phyloP scores from a whole-genome alignment of 441 rosid genomes.

The Euphorbia celastroides region DNA sequence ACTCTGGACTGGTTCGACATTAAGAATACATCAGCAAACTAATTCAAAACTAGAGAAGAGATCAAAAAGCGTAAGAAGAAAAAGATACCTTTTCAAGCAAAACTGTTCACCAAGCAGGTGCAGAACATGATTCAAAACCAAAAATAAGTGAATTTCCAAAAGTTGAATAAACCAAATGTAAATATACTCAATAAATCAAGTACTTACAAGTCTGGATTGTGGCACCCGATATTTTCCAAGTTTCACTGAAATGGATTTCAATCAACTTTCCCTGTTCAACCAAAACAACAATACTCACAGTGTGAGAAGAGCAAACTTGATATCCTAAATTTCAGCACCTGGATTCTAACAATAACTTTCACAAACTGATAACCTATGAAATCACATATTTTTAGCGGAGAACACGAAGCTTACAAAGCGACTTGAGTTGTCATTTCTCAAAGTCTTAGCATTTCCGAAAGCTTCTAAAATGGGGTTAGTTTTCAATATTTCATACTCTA shows the following conservation, averaged over 20 bases:
- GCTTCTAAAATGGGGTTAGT: slow-evolving; percentile 99
- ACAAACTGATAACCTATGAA: slow-evolving; percentile 9
- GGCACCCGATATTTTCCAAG: slow-evolving; percentile 98
- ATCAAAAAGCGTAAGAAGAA: slow-evolving; percentile 17
- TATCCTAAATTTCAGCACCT: not conserved
- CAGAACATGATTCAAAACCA: slow-evolving; percentile 23
- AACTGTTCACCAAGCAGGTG: slow-evolving; percentile 48
- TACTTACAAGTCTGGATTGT: slow-evolving; percentile 95
- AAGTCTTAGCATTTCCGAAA: slow-evolving; percentile 97
- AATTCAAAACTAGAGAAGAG: slow-evolving; percentile 14
- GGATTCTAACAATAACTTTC: not conserved
- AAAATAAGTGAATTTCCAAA: slow-evolving; percentile 27
- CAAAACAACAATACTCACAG: slow-evolving; percentile 21
- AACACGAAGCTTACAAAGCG: slow-evolving; percentile 77
- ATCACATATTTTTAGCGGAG: slow-evolving; percentile 17
- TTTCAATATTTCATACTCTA: slow-evolving; percentile 93
- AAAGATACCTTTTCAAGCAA: slow-evolving; percentile 92
- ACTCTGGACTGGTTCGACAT: slow-evolving; percentile 83
- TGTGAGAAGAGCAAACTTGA: slow-evolving; percentile 16
- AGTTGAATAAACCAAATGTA: slow-evolving; percentile 13
- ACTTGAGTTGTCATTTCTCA: slow-evolving; percentile 96
- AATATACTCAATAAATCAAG: slow-evolving; percentile 17
- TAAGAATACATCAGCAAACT: slow-evolving; percentile 20
- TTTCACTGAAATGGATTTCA: slow-evolving; percentile 95
- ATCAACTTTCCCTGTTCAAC: slow-evolving; percentile 85